A percentile compares a stretch with the other conserved stretches of the same genome.
phyloP scores from a whole-genome alignment of 352 stramenopile genomes.

The Phytophthora litchii region DNA sequence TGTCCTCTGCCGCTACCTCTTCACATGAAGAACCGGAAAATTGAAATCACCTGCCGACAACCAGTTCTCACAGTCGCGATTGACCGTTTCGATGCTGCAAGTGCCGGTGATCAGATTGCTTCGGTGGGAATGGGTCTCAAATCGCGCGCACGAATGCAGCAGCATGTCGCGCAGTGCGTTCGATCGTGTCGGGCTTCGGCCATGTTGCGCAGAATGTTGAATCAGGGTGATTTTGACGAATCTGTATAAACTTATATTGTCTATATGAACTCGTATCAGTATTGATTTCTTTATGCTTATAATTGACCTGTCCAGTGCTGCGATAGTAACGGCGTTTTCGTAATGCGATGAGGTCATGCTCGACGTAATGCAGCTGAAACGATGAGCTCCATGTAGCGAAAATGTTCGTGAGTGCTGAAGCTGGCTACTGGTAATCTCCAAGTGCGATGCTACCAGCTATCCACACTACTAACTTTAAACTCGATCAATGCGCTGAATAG shows the following conservation, averaged over 20 bases:
- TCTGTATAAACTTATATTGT: not conserved
- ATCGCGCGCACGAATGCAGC: conserved; percentile 11
- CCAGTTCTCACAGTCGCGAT: too few species aligned
- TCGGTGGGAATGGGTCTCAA: conserved; percentile 12
- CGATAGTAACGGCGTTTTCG: conserved; percentile 8
- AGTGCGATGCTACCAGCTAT: conserved; percentile 1
- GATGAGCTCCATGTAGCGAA: not conserved
- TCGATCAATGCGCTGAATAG: too few species aligned
- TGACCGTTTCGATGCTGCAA: too few species aligned
- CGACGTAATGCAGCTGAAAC: conserved; percentile 11
- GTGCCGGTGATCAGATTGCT: conserved; percentile 2
- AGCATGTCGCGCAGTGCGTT: conserved; percentile 26
- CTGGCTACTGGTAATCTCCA: too few species aligned
- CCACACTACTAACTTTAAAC: too few species aligned
- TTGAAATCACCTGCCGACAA: not conserved
- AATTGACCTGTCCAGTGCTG: not conserved
- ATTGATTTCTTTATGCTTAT: conserved; percentile 4
- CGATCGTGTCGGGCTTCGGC: conserved; percentile 4
- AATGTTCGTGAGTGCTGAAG: conserved; percentile 6
- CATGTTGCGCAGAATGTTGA: conserved; percentile 17
- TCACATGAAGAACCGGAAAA: conserved; percentile 9
- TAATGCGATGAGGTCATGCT: conserved; percentile 28
- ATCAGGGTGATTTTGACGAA: conserved; percentile 4
- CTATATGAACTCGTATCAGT: not conserved
- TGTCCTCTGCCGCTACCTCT: conserved; percentile 23